These are phyloP conservation scores for Lactarius quietus DNA, from an alignment of 768 basidiomycete species.

Conservation along the genomic window DNA sequence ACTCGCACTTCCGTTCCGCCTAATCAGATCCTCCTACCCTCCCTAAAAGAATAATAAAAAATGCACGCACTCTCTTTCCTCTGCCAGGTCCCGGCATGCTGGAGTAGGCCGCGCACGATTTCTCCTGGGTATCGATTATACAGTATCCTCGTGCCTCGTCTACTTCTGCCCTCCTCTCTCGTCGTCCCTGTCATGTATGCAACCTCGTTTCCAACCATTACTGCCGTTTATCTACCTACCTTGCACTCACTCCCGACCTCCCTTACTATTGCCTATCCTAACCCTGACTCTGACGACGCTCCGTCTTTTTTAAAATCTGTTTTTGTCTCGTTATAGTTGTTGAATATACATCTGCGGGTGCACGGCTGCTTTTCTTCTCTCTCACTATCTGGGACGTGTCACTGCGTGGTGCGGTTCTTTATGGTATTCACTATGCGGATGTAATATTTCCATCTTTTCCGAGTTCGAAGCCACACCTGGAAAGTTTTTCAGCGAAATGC, in stretches of 20 bases:
- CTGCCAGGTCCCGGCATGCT: not conserved
- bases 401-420: not conserved
- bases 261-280: not conserved
- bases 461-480: too few relatives aligned
- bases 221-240: not conserved
- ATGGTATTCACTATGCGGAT: not conserved
- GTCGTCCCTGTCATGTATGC: not conserved
- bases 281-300: not conserved
- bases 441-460: not conserved
- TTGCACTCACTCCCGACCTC: not conserved
- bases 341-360: not conserved
- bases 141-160: not conserved
- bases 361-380: not conserved
- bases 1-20: not conserved
- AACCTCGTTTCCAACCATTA: not conserved
- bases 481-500: too few relatives aligned
- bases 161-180: not conserved
- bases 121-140: too few relatives aligned
- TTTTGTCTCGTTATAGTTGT: not conserved
- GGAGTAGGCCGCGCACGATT: not conserved
- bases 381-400: not conserved
- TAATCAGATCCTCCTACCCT: not conserved
- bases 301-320: not conserved
- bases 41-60: too few relatives aligned
- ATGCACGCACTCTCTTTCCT: not conserved